These are phyloP conservation scores for Perkinsus olseni DNA, from an alignment of 169 alveolate genomes.

Conservation along the genomic window DNA sequence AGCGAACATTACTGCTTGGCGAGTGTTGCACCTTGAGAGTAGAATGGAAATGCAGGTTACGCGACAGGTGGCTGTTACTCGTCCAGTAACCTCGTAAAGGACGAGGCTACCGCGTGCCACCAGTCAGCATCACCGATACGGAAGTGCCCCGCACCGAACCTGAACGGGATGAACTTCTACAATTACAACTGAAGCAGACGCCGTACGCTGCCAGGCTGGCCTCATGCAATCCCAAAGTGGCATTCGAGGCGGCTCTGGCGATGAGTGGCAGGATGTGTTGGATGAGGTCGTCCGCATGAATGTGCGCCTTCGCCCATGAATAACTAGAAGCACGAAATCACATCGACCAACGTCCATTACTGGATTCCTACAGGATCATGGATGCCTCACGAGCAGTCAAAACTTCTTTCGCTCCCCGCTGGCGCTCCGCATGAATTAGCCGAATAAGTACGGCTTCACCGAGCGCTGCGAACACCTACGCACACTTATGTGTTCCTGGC, in stretches of 20 bases:
- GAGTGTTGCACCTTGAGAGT: background rate
- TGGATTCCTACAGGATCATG: background rate
- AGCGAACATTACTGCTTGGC: background rate
- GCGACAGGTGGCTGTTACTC: background rate
- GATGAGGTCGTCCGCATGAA: background rate
- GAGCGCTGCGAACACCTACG: background rate
- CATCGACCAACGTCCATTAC: background rate
- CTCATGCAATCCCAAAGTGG: background rate
- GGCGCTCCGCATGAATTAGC: background rate
- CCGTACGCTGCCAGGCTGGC: background rate
- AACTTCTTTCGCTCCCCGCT: background rate
- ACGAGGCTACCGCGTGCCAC: background rate
- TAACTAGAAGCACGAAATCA: background rate
- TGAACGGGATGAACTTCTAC: background rate
- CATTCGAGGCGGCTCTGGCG: background rate
- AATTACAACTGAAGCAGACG: background rate
- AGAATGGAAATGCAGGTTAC: background rate
- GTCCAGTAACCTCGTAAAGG: background rate
- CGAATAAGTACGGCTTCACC: background rate
- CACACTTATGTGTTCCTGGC: background rate
- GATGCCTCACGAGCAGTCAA: background rate
- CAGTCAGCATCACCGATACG: background rate
- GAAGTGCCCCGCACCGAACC: background rate
- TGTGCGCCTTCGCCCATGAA: background rate
- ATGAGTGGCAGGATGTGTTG: background rate